Evolutionary conservation across 345 rosid species (phyloP).

Genomic region (Gossypium longicalyx): DNA sequence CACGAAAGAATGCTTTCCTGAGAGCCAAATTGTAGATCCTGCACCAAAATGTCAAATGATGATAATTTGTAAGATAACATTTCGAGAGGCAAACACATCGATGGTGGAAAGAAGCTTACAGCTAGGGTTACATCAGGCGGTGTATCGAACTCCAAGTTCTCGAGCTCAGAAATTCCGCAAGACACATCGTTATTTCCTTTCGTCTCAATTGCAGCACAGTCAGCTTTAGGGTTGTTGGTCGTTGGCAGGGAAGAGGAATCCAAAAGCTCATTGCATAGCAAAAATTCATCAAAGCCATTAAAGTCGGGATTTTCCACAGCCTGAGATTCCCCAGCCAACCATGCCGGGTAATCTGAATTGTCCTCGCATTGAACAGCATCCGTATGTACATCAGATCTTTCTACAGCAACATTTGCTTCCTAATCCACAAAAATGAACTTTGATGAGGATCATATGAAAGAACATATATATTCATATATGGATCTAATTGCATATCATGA

Average conservation of each 20-base stretch:
- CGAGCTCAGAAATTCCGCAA: conserved; percentile 58
- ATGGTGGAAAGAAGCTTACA: conserved; percentile 37
- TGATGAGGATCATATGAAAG: not conserved
- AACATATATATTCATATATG: not conserved
- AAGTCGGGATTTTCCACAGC: conserved; percentile 39
- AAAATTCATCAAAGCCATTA: conserved; percentile 40
- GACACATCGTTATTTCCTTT: conserved; percentile 20
- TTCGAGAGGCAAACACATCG: not conserved
- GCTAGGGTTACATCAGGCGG: conserved; percentile 64
- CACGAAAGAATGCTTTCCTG: conserved; percentile 69
- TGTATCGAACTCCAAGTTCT: conserved; percentile 61
- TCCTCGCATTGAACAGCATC: conserved; percentile 23
- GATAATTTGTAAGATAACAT: not conserved
- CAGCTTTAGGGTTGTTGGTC: conserved; percentile 21
- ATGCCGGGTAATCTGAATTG: conserved; percentile 21
- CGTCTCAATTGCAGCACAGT: conserved; percentile 14
- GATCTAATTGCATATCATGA: not conserved
- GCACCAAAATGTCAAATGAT: conserved; percentile 15
- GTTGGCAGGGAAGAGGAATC: conserved; percentile 30
- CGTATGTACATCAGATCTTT: conserved; percentile 20
- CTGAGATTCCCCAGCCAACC: conserved; percentile 74
- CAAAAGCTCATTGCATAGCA: conserved; percentile 47
- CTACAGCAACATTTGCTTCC: conserved; percentile 34
- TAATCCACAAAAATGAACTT: conserved; percentile 18
- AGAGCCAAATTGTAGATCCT: conserved; percentile 61